Evolutionary conservation across 106 monocot genomes (phyloP).

Genomic region (Allium cepa): DNA sequence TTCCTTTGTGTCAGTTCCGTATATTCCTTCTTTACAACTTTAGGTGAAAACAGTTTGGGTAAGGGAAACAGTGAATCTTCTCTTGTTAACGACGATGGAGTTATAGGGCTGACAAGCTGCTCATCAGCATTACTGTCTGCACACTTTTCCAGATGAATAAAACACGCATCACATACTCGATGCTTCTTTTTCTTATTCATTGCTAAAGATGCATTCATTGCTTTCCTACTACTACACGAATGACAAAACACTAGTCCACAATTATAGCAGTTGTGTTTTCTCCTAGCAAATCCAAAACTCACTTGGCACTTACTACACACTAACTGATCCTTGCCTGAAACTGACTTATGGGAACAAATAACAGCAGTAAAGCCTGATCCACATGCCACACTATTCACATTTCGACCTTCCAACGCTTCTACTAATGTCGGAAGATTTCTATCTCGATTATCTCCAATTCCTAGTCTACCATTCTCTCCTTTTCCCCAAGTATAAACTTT

Average conservation of each 20-base stretch:
- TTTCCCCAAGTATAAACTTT: constrained; percentile 75
- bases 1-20: constrained; percentile 14
- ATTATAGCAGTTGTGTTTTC: constrained; percentile 78
- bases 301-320: constrained; percentile 51
- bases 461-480: constrained; percentile 57
- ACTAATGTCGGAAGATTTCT: constrained; percentile 43
- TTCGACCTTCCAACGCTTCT: constrained; percentile 45
- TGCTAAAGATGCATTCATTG: constrained; percentile 45
- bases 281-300: constrained; percentile 69
- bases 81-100: constrained; percentile 14
- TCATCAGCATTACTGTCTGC: constrained; percentile 1
- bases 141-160: constrained; percentile 23
- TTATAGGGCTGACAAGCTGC: neutral
- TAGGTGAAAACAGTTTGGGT: constrained; percentile 34
- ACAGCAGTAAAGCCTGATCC: constrained; percentile 70
- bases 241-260: constrained; percentile 64
- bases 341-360: constrained; percentile 39
- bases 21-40: constrained; percentile 19
- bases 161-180: constrained; percentile 77
- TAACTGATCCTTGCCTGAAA: constrained; percentile 46
- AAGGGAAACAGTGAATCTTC: constrained; percentile 16
- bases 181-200: constrained; percentile 32
- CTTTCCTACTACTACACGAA: constrained; percentile 68
- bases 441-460: constrained; percentile 54
- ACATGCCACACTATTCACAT: constrained; percentile 39